phyloP scores from a whole-genome alignment of 768 basidiomycete genomes.

The Porpolomopsis calyptriformis region DNA sequence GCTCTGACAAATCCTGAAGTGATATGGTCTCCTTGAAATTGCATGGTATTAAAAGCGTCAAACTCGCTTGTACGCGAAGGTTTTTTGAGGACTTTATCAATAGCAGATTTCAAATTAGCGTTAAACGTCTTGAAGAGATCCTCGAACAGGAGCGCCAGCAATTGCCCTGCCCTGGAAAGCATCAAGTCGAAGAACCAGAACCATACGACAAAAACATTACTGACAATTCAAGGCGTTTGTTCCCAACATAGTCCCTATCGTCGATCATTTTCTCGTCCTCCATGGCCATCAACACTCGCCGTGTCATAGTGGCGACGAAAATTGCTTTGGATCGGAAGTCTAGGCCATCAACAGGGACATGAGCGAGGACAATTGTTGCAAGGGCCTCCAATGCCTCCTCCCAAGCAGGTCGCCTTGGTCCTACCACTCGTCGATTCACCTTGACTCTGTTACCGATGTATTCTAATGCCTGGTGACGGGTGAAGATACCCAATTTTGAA shows the following conservation, averaged over 20 bases:
- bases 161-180: conserved; percentile 73
- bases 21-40: conserved; percentile 92
- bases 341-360: conserved; percentile 82
- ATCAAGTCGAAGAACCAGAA: conserved; percentile 9
- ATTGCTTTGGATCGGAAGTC: conserved; percentile 92
- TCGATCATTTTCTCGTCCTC: conserved; percentile 96
- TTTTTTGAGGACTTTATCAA: conserved; percentile 97
- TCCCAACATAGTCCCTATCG: conserved; percentile 97
- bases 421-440: conserved; percentile 67
- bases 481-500: conserved; percentile 83
- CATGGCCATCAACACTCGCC: conserved; percentile 93
- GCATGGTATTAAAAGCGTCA: conserved; percentile 90
- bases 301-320: conserved; percentile 95
- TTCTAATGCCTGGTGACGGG: conserved; percentile 87
- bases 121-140: conserved; percentile 99
- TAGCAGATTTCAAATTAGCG: conserved; percentile 84
- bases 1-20: conserved; percentile 94
- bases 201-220: conserved; percentile 20
- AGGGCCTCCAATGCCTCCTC: conserved; percentile 94
- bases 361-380: conserved; percentile 95
- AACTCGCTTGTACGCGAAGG: conserved; percentile 89
- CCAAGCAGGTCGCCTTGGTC: conserved; percentile 77
- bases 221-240: conserved; percentile 95
- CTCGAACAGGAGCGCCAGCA: conserved; percentile 91
- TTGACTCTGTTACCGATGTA: conserved; percentile 93